Base-by-base conservation (phyloP, 2,329 filamentous ascomycete species). In the Penicillium occitanis region DNA sequence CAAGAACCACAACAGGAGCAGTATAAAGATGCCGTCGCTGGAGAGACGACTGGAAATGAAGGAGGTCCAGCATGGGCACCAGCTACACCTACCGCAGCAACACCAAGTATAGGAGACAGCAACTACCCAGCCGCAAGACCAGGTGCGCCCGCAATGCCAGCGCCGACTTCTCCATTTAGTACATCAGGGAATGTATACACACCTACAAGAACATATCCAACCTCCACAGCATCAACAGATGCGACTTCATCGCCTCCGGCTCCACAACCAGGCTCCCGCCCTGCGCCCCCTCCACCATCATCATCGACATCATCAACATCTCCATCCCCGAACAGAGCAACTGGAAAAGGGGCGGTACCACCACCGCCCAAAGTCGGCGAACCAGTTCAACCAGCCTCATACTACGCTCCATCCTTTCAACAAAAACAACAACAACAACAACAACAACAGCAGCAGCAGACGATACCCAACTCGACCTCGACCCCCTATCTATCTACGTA, bases 261-360 rank as follows among this genome's bases (percentile, higher is more conserved):
- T 17, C 79, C 77, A 13, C 72, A 64, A 50, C 74, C 58, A 77
- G 80, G 1, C 76, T 80, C 62, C 77, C 83, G 42, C 81, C 81
- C 69, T 33, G 30, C 71, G 3, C 68, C 71, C 30, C 68, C 71
- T n/a, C 70, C 68, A 33, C 70, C 68, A 33, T 68, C 71, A 28
- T 22, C 55, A 17, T 71, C 68, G 19, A 19, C 19, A 33, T 68
- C 70, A 40, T 37, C 55, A 17, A 8, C 35, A 46, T 50, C 64
- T 5, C 14, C 25, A 19, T 60, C 46, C 5, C 22, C 59, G 4
- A 51, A 14, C 48, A 51, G 48, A 57, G 44, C 30, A 46, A 51
- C 8, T 25, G 53, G 40, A 10, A 6, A n/a, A 14, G n/a, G 17
- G 5, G 30, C 50, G 10, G 8, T 64, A 11, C 72, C 77, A 2